Conservation (phyloP, 768 basidiomycete genomes). For the Aureoboletus auriporus region DNA sequence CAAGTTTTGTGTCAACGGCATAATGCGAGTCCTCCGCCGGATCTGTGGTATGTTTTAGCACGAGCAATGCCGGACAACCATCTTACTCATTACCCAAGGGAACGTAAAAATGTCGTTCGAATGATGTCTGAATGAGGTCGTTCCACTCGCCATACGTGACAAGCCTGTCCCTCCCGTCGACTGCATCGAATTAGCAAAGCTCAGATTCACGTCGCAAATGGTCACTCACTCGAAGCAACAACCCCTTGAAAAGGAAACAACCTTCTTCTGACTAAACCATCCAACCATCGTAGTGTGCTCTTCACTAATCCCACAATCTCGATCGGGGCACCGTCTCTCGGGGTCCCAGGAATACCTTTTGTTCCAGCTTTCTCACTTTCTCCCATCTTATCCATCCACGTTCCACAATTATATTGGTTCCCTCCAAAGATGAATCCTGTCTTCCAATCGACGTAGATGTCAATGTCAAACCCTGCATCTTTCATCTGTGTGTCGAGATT, state of each 20-base stretch:
- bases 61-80: background rate
- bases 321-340: conserved; percentile 91
- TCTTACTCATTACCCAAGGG: conserved; percentile 52
- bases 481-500: conserved; percentile 98
- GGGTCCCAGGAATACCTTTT: conserved; percentile 94
- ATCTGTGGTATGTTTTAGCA: conserved; percentile 41
- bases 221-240: conserved; percentile 63
- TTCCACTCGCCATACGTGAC: conserved; percentile 92
- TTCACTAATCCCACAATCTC: conserved; percentile 94
- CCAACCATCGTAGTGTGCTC: conserved; percentile 90
- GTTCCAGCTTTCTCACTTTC: conserved; percentile 88
- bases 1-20: conserved; percentile 60
- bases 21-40: conserved; percentile 67
- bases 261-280: conserved; percentile 55
- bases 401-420: conserved; percentile 81
- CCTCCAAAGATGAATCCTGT: conserved; percentile 91
- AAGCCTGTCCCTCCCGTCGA: conserved; percentile 60
- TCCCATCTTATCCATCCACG: conserved; percentile 99
- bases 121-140: conserved; percentile 76
- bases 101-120: conserved; percentile 89
- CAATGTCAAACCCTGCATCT: conserved; percentile 88
- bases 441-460: conserved; percentile 92
- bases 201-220: background rate
- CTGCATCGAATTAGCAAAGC: conserved; percentile 35
- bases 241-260: conserved; percentile 92